Conservation (phyloP, 176 grass and related monocot genomes). For the Hordeum vulgare region MorexV3_pseudomolecules_assembly NC_058519.1:169734413-169734912, state of each 20-base stretch:
- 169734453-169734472: conserved; percentile 17
- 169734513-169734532: conserved; percentile 25
- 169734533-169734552: conserved; percentile 21
- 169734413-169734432: not conserved
- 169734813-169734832: too few relatives aligned
- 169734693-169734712: too few relatives aligned
- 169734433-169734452: conserved; percentile 2
- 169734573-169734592: conserved; percentile 18
- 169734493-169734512: not conserved
- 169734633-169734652: too few relatives aligned
- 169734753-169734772: too few relatives aligned
- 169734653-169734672: too few relatives aligned
- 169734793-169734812: too few relatives aligned
- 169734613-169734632: not conserved
- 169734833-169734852: not conserved
- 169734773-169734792: too few relatives aligned
- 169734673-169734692: not conserved
- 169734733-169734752: too few relatives aligned
- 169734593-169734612: not conserved
- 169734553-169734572: conserved; percentile 20
- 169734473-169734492: not conserved
- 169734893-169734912: not conserved
- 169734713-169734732: not conserved
- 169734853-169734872: not conserved
- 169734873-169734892: not conserved